phyloP scores from a whole-genome alignment of 805 yeast genomes.

The Saccharomycopsis babjevae region DNA sequence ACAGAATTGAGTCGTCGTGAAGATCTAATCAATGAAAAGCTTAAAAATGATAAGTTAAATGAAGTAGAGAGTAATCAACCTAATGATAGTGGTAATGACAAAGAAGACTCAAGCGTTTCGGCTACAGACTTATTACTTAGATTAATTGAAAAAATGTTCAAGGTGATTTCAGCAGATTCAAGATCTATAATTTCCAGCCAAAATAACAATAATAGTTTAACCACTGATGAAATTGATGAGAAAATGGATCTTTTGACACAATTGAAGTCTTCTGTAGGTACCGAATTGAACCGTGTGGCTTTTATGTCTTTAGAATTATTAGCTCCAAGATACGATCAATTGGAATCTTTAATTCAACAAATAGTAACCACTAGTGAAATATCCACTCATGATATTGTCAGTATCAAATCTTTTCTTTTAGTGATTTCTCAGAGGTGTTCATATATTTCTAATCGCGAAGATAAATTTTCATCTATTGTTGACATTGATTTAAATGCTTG shows the following conservation, averaged over 20 bases:
- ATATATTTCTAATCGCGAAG: conserved; percentile 39
- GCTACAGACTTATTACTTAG: conserved; percentile 47
- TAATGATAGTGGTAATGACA: background rate
- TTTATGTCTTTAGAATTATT: conserved; percentile 89
- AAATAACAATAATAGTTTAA: conserved; percentile 76
- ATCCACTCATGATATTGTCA: conserved; percentile 84
- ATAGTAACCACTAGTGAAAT: conserved; percentile 61
- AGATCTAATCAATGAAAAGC: conserved; percentile 29
- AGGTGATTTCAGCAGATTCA: conserved; percentile 20
- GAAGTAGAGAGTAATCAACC: background rate
- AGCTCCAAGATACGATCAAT: conserved; percentile 66
- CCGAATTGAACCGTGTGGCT: conserved; percentile 88
- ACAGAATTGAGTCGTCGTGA: background rate
- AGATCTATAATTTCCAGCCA: conserved; percentile 25
- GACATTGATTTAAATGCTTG: conserved; percentile 90
- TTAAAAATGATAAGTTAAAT: conserved; percentile 40
- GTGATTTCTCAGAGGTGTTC: conserved; percentile 87
- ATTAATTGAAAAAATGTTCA: conserved; percentile 75
- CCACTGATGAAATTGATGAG: conserved; percentile 54
- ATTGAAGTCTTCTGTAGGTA: conserved; percentile 83
- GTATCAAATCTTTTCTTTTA: conserved; percentile 82
- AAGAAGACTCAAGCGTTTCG: conserved; percentile 26
- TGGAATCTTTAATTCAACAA: conserved; percentile 70
- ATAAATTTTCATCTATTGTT: conserved; percentile 74
- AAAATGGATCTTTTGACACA: conserved; percentile 75